Conservation (phyloP, 805 yeast genomes). For the Schwanniomyces pseudopolymorphus region DNA sequence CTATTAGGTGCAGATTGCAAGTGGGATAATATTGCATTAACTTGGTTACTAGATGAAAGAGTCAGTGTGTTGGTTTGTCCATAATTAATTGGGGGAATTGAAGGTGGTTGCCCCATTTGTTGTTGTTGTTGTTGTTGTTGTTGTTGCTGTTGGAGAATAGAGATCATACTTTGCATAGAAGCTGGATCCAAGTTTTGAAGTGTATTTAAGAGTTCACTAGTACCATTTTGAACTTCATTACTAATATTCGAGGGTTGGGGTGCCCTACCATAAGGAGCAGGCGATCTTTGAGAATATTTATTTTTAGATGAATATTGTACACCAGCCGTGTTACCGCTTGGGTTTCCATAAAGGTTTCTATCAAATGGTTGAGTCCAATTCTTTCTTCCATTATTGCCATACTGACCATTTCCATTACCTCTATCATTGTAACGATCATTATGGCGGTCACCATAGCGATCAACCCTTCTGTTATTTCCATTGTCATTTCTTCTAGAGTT, state of each 20-base stretch:
- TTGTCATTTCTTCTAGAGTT: constrained; percentile 9
- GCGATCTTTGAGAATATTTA: not conserved
- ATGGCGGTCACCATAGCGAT: constrained; percentile 6
- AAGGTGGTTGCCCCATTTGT: constrained; percentile 6
- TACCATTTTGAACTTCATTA: constrained; percentile 1
- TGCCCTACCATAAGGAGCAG: constrained; percentile 10
- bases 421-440: constrained; percentile 3
- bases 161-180: constrained; percentile 32
- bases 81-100: constrained; percentile 11
- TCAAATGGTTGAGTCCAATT: constrained; percentile 1
- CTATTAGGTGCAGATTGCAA: constrained; percentile 15
- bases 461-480: constrained; percentile 5
- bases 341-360: not conserved
- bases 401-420: constrained; percentile 8
- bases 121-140: constrained; percentile 21
- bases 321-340: not conserved
- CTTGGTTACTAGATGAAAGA: constrained; percentile 22
- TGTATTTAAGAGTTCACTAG: constrained; percentile 10
- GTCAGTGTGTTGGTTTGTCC: constrained; percentile 10
- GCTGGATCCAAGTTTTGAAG: constrained; percentile 29
- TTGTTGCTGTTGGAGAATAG: constrained; percentile 27
- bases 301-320: not conserved
- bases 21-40: constrained; percentile 25
- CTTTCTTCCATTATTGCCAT: constrained; percentile 3
- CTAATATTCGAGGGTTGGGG: constrained; percentile 9